Percentiles rank a stretch among this genome's conserved stretches.
phyloP scores from a whole-genome alignment of 768 basidiomycete genomes.

The Punctularia strigosozonata region DNA sequence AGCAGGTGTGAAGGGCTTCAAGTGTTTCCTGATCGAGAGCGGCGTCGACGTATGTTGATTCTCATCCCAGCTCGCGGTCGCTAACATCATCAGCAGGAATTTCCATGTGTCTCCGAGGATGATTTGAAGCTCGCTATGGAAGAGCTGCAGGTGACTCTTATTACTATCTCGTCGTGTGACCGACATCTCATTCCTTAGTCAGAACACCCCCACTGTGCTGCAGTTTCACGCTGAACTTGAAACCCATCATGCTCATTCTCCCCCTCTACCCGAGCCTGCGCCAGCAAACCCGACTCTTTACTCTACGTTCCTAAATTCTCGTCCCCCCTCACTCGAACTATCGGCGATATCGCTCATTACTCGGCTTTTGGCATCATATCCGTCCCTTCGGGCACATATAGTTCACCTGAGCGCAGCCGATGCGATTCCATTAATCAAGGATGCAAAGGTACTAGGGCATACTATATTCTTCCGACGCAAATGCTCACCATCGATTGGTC shows the following conservation, averaged over 20 bases:
- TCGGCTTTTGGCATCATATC: constrained; percentile 46
- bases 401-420: constrained; percentile 87
- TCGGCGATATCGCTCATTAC: constrained; percentile 75
- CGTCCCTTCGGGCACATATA: constrained; percentile 75
- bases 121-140: constrained; percentile 65
- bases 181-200: not conserved
- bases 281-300: constrained; percentile 45
- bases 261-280: constrained; percentile 5
- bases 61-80: not conserved
- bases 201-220: constrained; percentile 63
- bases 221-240: constrained; percentile 93
- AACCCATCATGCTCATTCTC: constrained; percentile 16
- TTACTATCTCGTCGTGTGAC: not conserved
- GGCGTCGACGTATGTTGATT: constrained; percentile 68
- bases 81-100: constrained; percentile 50
- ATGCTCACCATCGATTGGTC: too few species aligned
- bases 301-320: constrained; percentile 73
- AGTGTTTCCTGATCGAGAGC: constrained; percentile 92
- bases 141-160: constrained; percentile 48
- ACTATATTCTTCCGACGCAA: too few species aligned
- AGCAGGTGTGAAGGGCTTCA: constrained; percentile 88
- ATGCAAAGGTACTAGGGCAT: too few species aligned
- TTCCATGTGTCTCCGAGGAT: constrained; percentile 68
- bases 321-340: constrained; percentile 70
- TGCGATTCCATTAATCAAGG: constrained; percentile 70